These are phyloP conservation scores for Nitzschia putrida DNA, from an alignment of 108 stramenopile species.

Conservation along the genomic window DNA sequence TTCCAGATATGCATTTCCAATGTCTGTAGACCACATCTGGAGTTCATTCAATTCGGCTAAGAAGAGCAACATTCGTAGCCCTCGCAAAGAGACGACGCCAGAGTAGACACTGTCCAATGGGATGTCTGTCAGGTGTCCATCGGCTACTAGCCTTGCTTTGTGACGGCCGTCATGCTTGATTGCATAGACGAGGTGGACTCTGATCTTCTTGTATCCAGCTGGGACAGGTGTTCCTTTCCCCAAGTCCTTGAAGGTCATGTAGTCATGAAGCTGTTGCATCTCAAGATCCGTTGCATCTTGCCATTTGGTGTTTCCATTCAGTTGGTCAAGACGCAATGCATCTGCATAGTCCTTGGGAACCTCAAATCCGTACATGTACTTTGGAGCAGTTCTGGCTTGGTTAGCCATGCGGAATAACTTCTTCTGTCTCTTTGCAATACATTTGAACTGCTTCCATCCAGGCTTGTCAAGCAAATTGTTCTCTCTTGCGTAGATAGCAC, in stretches of 20 bases:
- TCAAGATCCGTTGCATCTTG: constrained; percentile 27
- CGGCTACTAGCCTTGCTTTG: constrained; percentile 45
- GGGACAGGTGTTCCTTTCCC: constrained; percentile 5
- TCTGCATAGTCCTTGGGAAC: constrained; percentile 23
- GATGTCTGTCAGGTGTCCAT: no score
- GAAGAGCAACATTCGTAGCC: no score
- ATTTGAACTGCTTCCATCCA: no score
- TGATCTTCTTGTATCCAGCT: constrained; percentile 32
- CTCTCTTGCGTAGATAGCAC: no score
- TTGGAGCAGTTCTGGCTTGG: constrained; percentile 11
- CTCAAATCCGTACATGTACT: constrained; percentile 46
- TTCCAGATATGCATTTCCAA: constrained; percentile 37
- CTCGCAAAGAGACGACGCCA: no score
- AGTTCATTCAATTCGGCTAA: constrained; percentile 31
- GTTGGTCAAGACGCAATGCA: constrained; percentile 33
- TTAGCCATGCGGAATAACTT: no score
- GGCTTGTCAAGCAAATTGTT: no score
- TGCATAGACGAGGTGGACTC: constrained; percentile 41
- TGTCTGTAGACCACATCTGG: constrained; percentile 30
- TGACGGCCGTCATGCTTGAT: constrained; percentile 41
- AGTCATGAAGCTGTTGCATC: constrained; percentile 20
- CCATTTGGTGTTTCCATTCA: constrained; percentile 45
- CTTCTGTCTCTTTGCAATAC: no score
- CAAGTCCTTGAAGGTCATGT: constrained; percentile 30
- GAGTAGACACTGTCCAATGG: no score